phyloP scores from a whole-genome alignment of 371 early-diverging fungal species.

The Mucor lusitanicus region DNA sequence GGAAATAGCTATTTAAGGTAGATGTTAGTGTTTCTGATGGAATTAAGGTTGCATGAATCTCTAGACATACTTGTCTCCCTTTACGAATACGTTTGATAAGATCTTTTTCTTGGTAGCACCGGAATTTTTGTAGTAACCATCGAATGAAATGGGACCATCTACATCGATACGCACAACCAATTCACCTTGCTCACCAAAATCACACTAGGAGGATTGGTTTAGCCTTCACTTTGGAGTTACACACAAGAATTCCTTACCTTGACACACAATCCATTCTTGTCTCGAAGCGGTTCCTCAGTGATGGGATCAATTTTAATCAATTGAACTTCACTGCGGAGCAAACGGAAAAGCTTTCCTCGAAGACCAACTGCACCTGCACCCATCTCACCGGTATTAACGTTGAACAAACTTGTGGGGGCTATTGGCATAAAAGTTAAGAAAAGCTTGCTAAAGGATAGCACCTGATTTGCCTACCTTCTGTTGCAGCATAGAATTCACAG shows the following conservation, averaged over 20 bases:
- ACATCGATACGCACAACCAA: conserved; percentile 38
- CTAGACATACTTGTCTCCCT: conserved; percentile 25
- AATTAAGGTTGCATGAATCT: neutral
- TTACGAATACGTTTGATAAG: conserved; percentile 31
- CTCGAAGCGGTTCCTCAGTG: conserved; percentile 45
- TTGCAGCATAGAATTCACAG: conserved; percentile 64
- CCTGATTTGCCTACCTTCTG: conserved; percentile 41
- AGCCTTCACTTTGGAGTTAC: neutral
- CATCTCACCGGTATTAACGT: conserved; percentile 44
- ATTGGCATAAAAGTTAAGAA: neutral
- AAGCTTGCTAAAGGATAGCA: too few species aligned
- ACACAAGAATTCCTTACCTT: conserved; percentile 11
- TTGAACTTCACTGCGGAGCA: conserved; percentile 20
- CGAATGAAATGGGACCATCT: conserved; percentile 20
- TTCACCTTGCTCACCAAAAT: conserved; percentile 55
- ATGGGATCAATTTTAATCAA: conserved; percentile 43
- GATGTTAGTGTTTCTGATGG: neutral
- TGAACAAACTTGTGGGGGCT: conserved; percentile 41
- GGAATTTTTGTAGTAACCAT: conserved; percentile 48
- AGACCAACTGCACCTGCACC: conserved; percentile 60
- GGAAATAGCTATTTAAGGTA: conserved; percentile 48
- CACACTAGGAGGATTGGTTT: conserved; percentile 10
- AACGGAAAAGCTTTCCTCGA: conserved; percentile 32
- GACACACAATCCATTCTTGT: conserved; percentile 48
- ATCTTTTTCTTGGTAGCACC: conserved; percentile 54